Evolutionary conservation across 2,329 filamentous ascomycete species (phyloP), one percentile per base, ranked within the genome.

Genomic region (Nannizziopsis barbatae): DNA sequence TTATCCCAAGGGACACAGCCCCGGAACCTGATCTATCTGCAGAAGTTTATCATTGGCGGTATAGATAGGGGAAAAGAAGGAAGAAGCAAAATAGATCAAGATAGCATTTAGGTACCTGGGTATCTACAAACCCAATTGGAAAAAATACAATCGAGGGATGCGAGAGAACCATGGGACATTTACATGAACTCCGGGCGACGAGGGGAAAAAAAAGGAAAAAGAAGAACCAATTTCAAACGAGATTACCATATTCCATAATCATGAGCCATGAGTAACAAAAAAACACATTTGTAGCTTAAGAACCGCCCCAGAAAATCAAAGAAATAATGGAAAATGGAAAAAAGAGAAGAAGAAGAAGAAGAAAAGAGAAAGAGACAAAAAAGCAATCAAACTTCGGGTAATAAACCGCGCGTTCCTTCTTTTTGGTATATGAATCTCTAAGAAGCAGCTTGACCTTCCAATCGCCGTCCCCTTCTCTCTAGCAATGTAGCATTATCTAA

Each of bases 401-500:
- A 27, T 4, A 27, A 3, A 27, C 22, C 22, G 22, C 22, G 22
- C 22, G 7, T 39, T 39, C 38, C 32, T 38, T 45, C 33, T 17
- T 45, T 15, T 39, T 30, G 22, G 7, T 39, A 10, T 30, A 14
- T 30, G 27, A 12, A n/a, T n/a, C 17, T 27, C 15, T 17, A 45
- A 5, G 7, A 47, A 15, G 18, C 50, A 40, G 43, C 35, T 10
- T 53, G 48, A 11, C 51, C 51, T 41, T 42, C 47, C 42, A 53
- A 18, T 18, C 51, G 45, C 39, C 51, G 49, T 30, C 72, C 71
- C 55, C 80, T 71, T 57, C 89, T 79, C 30, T 89, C 89, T 3
- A 98, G 72, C 45, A 98, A 68, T 1, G 89, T 96, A 1, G 92
- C 86, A 49, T 92, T 92, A 55, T 94, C 87, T 33, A 98, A 71